Conservation (phyloP, 441 rosid genomes). For the Kokia cookei region DNA sequence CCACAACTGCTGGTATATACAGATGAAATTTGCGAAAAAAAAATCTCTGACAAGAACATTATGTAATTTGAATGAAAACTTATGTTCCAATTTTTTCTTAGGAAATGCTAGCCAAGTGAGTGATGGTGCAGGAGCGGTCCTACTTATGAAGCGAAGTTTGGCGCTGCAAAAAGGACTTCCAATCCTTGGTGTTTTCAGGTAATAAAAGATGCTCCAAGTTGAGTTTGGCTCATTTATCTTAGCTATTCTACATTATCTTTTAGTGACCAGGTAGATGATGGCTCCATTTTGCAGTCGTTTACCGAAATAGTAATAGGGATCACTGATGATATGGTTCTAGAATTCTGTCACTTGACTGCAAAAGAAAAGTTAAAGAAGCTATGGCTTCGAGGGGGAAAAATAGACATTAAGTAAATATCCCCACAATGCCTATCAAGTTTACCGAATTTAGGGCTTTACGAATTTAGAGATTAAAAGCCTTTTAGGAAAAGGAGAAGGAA, state of each 20-base stretch:
- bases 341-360: background rate
- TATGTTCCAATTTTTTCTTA: conserved; percentile 19
- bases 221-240: background rate
- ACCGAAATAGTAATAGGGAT: background rate
- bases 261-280: background rate
- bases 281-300: background rate
- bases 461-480: background rate
- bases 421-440: background rate
- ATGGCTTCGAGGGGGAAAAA: background rate
- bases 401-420: background rate
- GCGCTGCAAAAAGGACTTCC: conserved; percentile 62
- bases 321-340: background rate
- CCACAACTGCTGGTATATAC: conserved; percentile 60
- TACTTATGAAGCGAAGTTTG: conserved; percentile 64
- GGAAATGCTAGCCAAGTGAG: conserved; percentile 79
- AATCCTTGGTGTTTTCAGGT: conserved; percentile 72
- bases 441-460: background rate
- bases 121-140: conserved; percentile 82
- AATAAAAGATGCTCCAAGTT: background rate
- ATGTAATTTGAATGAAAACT: background rate
- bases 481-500: background rate
- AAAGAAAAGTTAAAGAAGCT: background rate
- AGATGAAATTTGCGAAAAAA: background rate
- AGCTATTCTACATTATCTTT: background rate
- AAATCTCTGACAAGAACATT: background rate